A percentile compares a stretch with the other conserved stretches of the same genome.
Conservation (phyloP, 2,329 filamentous ascomycete species). For the Botrytis fragariae region DNA sequence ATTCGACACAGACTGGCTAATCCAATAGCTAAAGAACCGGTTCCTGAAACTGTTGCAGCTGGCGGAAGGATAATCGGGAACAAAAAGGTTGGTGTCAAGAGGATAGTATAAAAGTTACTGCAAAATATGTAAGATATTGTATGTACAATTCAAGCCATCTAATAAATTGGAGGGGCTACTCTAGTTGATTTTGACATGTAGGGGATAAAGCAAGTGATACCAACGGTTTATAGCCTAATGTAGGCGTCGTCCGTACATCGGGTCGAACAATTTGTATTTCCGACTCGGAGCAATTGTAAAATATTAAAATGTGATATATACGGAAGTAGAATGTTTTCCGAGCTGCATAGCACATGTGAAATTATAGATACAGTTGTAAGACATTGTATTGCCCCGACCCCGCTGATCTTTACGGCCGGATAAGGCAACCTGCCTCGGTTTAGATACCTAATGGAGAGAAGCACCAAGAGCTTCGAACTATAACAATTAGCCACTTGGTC, state of each 20-base stretch:
- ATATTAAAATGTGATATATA: background rate
- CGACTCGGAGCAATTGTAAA: background rate
- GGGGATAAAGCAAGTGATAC: background rate
- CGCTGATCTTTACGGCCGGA: background rate
- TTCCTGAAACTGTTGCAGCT: slow-evolving; percentile 34
- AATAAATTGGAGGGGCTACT: background rate
- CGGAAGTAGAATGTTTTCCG: background rate
- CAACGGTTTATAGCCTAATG: background rate
- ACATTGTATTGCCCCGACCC: background rate
- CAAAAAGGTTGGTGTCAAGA: slow-evolving; percentile 33
- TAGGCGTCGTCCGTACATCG: background rate
- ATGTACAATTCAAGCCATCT: slow-evolving; percentile 18
- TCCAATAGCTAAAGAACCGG: slow-evolving; percentile 25
- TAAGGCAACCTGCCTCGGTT: slow-evolving; percentile 4
- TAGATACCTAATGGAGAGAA: background rate
- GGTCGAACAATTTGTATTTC: background rate
- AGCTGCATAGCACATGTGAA: background rate
- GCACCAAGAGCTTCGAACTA: background rate
- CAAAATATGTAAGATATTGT: slow-evolving; percentile 29
- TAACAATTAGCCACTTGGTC: background rate
- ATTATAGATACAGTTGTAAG: background rate
- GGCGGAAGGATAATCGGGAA: slow-evolving; percentile 22
- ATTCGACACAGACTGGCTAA: slow-evolving; percentile 45
- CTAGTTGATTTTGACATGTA: background rate
- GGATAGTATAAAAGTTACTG: slow-evolving; percentile 24